phyloP scores from a whole-genome alignment of 306 rosid species.

The Dalbergia oliveri region DNA sequence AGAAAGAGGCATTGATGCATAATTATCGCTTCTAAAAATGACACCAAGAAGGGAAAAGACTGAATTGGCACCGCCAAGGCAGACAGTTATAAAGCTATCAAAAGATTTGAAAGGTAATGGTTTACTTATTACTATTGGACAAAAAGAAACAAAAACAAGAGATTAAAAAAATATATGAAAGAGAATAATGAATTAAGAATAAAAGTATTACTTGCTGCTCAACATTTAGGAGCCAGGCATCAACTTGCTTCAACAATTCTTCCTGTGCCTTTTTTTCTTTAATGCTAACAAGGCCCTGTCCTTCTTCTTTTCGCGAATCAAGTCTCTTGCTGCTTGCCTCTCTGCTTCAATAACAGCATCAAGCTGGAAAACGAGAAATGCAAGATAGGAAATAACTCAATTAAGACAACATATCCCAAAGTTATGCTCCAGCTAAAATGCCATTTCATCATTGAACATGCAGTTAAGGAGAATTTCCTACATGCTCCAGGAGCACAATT shows the following conservation, averaged over 20 bases:
- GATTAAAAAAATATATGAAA: not conserved
- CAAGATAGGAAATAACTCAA: constrained; percentile 15
- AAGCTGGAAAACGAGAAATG: too few relatives aligned
- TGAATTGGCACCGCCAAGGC: constrained; percentile 12
- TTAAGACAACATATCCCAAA: constrained; percentile 21
- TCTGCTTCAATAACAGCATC: constrained; percentile 97
- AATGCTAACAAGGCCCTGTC: constrained; percentile 91
- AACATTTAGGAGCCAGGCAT: constrained; percentile 90
- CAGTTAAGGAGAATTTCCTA: not conserved
- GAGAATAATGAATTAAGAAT: not conserved
- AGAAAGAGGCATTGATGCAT: constrained; percentile 13
- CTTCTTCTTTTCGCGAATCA: constrained; percentile 90
- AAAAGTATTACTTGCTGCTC: constrained; percentile 84
- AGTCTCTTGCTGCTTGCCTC: constrained; percentile 91
- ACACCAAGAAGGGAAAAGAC: not conserved
- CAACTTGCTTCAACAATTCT: constrained; percentile 95
- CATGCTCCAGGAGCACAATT: too few relatives aligned
- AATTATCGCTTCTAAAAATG: constrained; percentile 25
- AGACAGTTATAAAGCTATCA: constrained; percentile 33
- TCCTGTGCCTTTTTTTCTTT: constrained; percentile 91
- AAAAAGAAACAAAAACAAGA: constrained; percentile 22
- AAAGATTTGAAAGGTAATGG: constrained; percentile 37
- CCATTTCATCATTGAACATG: not conserved
- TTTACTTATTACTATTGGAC: not conserved
- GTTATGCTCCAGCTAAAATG: constrained; percentile 14